Evolutionary conservation across 306 rosid genomes (phyloP).

Genomic region (Malus asiatica): DNA sequence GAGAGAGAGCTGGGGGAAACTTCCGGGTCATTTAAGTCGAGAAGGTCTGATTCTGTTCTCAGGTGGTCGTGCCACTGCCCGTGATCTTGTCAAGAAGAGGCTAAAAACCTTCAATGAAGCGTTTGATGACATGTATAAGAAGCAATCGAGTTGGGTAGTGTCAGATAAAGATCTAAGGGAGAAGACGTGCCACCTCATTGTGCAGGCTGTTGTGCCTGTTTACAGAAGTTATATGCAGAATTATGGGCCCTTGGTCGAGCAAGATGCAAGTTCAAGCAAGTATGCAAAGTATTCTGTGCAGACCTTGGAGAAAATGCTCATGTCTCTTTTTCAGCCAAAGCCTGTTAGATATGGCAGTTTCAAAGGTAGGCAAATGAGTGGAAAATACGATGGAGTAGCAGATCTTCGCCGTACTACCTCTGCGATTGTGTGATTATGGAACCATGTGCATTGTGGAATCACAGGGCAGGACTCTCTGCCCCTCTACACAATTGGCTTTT

Average conservation of each 20-base stretch:
- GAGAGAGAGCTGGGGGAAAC: conserved; percentile 94
- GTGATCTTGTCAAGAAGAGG: conserved; percentile 96
- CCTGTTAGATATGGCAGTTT: conserved; percentile 71
- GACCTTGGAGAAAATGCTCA: conserved; percentile 81
- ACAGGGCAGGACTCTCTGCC: conserved; percentile 1
- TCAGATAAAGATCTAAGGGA: conserved; percentile 75
- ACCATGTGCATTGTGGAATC: conserved; percentile 13
- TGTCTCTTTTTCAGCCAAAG: conserved; percentile 71
- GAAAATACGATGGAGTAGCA: conserved; percentile 55
- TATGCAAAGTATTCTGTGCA: conserved; percentile 82
- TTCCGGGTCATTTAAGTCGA: conserved; percentile 83
- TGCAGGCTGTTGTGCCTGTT: conserved; percentile 92
- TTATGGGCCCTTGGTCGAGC: conserved; percentile 97
- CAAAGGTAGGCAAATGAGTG: conserved; percentile 59
- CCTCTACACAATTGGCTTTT: conserved; percentile 17
- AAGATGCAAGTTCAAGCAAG: conserved; percentile 72
- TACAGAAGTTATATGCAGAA: conserved; percentile 99
- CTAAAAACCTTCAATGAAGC: conserved; percentile 78
- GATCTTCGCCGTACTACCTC: conserved; percentile 85
- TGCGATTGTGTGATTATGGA: conserved; percentile 50
- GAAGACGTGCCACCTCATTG: conserved; percentile 81
- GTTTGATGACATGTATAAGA: conserved; percentile 72
- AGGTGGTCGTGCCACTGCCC: conserved; percentile 98
- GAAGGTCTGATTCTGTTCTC: conserved; percentile 95
- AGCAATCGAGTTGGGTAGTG: conserved; percentile 73